A percentile compares a stretch with the other conserved stretches of the same genome.
These are phyloP conservation scores for Penicillium coprophilum DNA, from an alignment of 495 filamentous ascomycete species.

Conservation along the genomic window DNA sequence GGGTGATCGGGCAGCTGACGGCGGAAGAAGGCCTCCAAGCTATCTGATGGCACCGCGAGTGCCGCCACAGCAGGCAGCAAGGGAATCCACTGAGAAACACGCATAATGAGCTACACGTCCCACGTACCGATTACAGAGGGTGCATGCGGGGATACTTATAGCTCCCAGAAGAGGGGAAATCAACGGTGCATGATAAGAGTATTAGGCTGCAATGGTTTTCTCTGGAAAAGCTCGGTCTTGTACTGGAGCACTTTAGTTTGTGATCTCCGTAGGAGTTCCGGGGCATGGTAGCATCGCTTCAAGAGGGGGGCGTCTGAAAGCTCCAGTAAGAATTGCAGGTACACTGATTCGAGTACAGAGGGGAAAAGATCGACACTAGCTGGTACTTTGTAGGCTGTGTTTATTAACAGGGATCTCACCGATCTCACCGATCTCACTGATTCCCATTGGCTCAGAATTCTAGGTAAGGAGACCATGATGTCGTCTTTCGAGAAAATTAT, in stretches of 20 bases:
- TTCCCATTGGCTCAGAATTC: neutral
- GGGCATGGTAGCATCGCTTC: constrained; percentile 20
- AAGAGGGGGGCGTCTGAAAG: neutral
- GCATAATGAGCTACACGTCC: constrained; percentile 26
- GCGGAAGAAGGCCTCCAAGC: constrained; percentile 18
- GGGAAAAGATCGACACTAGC: constrained; percentile 1
- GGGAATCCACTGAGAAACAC: constrained; percentile 23
- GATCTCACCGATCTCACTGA: neutral
- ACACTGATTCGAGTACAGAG: neutral
- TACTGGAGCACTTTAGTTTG: too few relatives aligned
- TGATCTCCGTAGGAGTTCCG: constrained; percentile 30
- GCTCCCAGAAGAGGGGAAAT: neutral
- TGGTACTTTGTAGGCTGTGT: neutral
- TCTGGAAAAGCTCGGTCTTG: too few relatives aligned
- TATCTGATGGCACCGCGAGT: constrained; percentile 14
- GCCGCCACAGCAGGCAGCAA: constrained; percentile 29
- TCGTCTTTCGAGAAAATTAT: neutral
- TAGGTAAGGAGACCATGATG: neutral
- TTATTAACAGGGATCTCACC: neutral
- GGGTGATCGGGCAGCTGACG: constrained; percentile 51
- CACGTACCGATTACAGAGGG: neutral
- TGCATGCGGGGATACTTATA: constrained; percentile 2
- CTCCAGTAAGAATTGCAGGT: constrained; percentile 1
- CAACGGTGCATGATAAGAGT: neutral
- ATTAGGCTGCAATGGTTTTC: too few relatives aligned